Evolutionary conservation across 164 flowering plant genomes (phyloP).

Genomic region (Chimonanthus praecox): DNA sequence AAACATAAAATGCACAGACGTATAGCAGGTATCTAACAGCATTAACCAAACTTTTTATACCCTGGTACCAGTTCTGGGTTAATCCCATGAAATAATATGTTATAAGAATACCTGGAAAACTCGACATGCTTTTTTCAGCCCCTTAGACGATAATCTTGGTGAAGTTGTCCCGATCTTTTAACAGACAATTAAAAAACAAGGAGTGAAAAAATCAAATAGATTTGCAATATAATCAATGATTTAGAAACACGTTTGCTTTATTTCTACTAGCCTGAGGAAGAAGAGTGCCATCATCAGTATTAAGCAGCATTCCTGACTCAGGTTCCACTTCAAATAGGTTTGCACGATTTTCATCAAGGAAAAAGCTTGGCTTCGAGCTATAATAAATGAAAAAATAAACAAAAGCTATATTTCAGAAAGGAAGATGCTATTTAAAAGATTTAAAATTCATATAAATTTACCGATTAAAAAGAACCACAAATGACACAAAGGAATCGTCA

Average conservation of each 20-base stretch:
- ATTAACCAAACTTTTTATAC: background rate
- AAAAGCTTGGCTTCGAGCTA: slow-evolving; percentile 93
- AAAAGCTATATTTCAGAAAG: background rate
- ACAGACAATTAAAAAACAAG: background rate
- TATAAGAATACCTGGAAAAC: slow-evolving; percentile 68
- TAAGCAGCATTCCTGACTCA: slow-evolving; percentile 80
- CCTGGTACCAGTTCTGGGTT: background rate
- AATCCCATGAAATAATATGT: background rate
- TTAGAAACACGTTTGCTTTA: background rate
- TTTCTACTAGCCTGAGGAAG: slow-evolving; percentile 59
- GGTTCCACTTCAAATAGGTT: slow-evolving; percentile 88
- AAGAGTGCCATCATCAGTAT: slow-evolving; percentile 90
- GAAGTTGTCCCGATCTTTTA: slow-evolving; percentile 54
- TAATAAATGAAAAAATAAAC: background rate
- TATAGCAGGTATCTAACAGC: background rate
- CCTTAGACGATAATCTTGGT: slow-evolving; percentile 33
- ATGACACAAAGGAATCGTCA: no score
- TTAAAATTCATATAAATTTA: background rate
- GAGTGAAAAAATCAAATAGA: slow-evolving; percentile 3
- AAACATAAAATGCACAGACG: background rate
- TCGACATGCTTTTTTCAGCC: slow-evolving; percentile 36
- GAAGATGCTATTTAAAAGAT: background rate
- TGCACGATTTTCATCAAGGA: slow-evolving; percentile 80
- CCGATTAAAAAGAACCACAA: background rate
- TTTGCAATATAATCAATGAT: background rate